These are phyloP conservation scores for Fusarium keratoplasticum DNA, from an alignment of 2,329 filamentous ascomycete species.

Conservation along the genomic window DNA sequence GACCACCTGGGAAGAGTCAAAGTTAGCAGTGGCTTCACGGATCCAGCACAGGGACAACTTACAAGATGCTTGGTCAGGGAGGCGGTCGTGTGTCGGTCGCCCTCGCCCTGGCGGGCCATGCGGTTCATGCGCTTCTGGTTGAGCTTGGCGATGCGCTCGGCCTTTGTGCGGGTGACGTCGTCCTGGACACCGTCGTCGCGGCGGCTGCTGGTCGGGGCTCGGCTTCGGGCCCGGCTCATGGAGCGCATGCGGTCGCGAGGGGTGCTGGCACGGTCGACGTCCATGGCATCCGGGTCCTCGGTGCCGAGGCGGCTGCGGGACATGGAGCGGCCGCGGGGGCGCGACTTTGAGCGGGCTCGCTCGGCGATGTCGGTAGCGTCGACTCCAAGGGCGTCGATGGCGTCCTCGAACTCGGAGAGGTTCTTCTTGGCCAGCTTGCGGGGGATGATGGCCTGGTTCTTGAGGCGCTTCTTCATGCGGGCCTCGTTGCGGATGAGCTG, in stretches of 20 bases:
- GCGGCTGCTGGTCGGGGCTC: constrained; percentile 71
- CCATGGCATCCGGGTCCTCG: constrained; percentile 80
- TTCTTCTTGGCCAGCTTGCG: constrained; percentile 84
- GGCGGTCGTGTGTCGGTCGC: constrained; percentile 87
- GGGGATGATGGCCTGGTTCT: constrained; percentile 96
- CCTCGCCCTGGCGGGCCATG: constrained; percentile 96
- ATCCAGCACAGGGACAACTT: constrained; percentile 54
- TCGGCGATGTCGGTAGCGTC: constrained; percentile 81
- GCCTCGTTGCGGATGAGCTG: constrained; percentile 92
- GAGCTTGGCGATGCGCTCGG: constrained; percentile 87
- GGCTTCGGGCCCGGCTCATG: constrained; percentile 79
- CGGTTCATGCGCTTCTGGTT: constrained; percentile 99
- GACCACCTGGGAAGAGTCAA: constrained; percentile 67
- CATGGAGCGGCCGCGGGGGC: constrained; percentile 76
- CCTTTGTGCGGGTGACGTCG: constrained; percentile 76
- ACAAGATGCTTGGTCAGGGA: constrained; percentile 92
- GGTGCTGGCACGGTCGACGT: constrained; percentile 64
- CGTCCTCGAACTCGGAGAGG: constrained; percentile 86
- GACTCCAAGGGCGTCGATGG: constrained; percentile 86
- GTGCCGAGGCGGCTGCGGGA: constrained; percentile 72
- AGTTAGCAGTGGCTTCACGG: constrained; percentile 12
- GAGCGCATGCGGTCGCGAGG: constrained; percentile 73
- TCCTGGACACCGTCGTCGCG: constrained; percentile 82
- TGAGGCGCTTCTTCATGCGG: constrained; percentile 94
- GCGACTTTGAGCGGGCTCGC: constrained; percentile 75